Evolutionary conservation across 2,329 filamentous ascomycete genomes (phyloP).

Genomic region (Colletotrichum magnum): DNA sequence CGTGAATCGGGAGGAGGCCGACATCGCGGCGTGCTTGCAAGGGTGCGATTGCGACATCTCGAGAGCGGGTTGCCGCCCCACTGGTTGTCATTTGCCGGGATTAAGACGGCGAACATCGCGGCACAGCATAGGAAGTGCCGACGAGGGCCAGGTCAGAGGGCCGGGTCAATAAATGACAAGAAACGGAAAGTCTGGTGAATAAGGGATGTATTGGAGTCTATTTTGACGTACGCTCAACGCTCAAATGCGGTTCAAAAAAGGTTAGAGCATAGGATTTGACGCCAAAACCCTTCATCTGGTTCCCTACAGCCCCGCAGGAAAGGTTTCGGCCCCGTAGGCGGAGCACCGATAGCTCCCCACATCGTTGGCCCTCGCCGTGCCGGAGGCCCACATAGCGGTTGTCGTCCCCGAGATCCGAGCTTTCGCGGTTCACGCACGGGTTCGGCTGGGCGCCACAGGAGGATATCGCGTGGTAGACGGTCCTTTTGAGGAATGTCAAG

Average conservation of each 20-base stretch:
- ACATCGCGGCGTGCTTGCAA: constrained; percentile 34
- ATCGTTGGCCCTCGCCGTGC: background rate
- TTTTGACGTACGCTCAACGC: constrained; percentile 1
- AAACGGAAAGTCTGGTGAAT: background rate
- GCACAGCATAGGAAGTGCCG: background rate
- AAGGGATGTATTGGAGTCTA: background rate
- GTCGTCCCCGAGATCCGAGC: constrained; percentile 35
- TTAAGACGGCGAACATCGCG: constrained; percentile 2
- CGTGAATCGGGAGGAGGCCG: constrained; percentile 16
- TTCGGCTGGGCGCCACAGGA: constrained; percentile 46
- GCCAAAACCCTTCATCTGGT: constrained; percentile 1
- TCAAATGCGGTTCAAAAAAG: background rate
- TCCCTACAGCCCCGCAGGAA: constrained; percentile 19
- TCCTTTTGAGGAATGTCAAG: constrained; percentile 46
- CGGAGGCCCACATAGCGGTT: constrained; percentile 11
- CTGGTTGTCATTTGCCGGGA: constrained; percentile 15
- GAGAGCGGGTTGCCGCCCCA: constrained; percentile 9
- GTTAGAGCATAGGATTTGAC: background rate
- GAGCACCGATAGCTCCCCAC: constrained; percentile 24
- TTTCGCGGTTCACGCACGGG: constrained; percentile 45
- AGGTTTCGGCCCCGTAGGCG: constrained; percentile 7
- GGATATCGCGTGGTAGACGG: constrained; percentile 45
- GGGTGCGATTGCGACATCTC: constrained; percentile 38
- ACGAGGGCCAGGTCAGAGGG: background rate
- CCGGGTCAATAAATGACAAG: background rate